These are phyloP conservation scores for Entoloma clypeatum DNA, from an alignment of 1,284 basidiomycete genomes.

Conservation along the genomic window DNA sequence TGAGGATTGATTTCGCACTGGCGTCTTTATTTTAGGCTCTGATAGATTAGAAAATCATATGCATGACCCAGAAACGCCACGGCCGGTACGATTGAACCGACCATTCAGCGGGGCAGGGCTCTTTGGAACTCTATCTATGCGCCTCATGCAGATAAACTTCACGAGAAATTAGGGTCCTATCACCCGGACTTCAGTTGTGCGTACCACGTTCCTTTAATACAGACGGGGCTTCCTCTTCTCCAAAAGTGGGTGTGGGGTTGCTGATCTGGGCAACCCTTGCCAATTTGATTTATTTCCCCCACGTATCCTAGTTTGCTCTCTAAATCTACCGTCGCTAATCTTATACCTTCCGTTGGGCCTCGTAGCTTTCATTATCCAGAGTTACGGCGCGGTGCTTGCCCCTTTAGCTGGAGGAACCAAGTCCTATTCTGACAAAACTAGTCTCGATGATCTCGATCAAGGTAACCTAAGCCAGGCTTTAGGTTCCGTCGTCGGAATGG, in stretches of 20 bases:
- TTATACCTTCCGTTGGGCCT: slow-evolving; percentile 22
- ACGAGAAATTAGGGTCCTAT: slow-evolving; percentile 83
- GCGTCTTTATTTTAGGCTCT: slow-evolving; percentile 10
- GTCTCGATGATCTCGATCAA: slow-evolving; percentile 51
- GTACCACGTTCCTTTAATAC: slow-evolving; percentile 37
- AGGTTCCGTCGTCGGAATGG: slow-evolving; percentile 86
- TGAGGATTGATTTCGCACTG: slow-evolving; percentile 33
- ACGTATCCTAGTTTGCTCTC: no score
- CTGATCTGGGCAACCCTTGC: slow-evolving; percentile 17
- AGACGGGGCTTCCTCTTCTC: slow-evolving; percentile 25
- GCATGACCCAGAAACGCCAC: slow-evolving; percentile 49
- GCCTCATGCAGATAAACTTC: slow-evolving; percentile 86
- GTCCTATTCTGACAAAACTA: slow-evolving; percentile 36
- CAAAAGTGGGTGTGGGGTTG: slow-evolving; percentile 24
- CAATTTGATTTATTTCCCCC: slow-evolving; percentile 23
- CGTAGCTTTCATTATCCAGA: slow-evolving; percentile 88
- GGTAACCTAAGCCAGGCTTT: slow-evolving; percentile 84
- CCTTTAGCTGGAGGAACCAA: slow-evolving; percentile 59
- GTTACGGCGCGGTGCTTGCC: slow-evolving; percentile 85
- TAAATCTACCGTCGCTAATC: no score
- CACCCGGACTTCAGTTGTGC: slow-evolving; percentile 83
- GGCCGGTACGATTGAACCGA: slow-evolving; percentile 62
- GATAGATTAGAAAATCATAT: slow-evolving; percentile 10
- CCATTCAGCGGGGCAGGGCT: slow-evolving; percentile 59
- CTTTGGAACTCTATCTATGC: slow-evolving; percentile 93